Conservation (phyloP, 805 yeast genomes). For the Candida bentonensis region DNA sequence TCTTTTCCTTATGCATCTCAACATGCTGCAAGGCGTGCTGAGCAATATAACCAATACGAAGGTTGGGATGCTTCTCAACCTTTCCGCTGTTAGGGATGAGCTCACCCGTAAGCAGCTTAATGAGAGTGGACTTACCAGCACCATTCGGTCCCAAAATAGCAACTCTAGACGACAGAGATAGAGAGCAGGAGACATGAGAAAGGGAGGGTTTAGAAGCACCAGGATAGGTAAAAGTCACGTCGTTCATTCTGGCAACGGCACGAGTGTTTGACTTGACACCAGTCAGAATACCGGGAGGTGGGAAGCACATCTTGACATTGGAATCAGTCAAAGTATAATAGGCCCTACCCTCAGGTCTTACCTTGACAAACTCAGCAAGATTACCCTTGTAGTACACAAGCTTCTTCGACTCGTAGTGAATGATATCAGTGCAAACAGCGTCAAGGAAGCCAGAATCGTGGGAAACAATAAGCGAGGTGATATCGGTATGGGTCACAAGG, state of each 20-base stretch:
- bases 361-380: conserved; percentile 79
- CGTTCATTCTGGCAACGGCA: conserved; percentile 76
- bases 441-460: conserved; percentile 97
- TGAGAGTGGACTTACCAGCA: conserved; percentile 95
- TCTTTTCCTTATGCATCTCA: conserved; percentile 92
- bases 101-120: conserved; percentile 87
- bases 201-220: conserved; percentile 79
- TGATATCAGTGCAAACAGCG: conserved; percentile 89
- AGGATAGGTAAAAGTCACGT: conserved; percentile 82
- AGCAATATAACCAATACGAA: conserved; percentile 96
- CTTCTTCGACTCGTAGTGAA: conserved; percentile 91
- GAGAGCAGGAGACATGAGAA: conserved; percentile 68
- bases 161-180: conserved; percentile 90
- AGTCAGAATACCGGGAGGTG: conserved; percentile 94
- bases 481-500: conserved; percentile 63
- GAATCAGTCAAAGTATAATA: conserved; percentile 89
- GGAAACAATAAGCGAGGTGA: conserved; percentile 89
- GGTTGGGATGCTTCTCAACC: conserved; percentile 94
- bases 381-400: conserved; percentile 94
- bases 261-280: conserved; percentile 93
- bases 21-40: conserved; percentile 98
- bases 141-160: conserved; percentile 97
- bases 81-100: conserved; percentile 73
- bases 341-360: conserved; percentile 90
- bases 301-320: conserved; percentile 93